These are phyloP conservation scores for Sextonia rubra DNA, from an alignment of 164 flowering plant species.

Conservation along the genomic window DNA sequence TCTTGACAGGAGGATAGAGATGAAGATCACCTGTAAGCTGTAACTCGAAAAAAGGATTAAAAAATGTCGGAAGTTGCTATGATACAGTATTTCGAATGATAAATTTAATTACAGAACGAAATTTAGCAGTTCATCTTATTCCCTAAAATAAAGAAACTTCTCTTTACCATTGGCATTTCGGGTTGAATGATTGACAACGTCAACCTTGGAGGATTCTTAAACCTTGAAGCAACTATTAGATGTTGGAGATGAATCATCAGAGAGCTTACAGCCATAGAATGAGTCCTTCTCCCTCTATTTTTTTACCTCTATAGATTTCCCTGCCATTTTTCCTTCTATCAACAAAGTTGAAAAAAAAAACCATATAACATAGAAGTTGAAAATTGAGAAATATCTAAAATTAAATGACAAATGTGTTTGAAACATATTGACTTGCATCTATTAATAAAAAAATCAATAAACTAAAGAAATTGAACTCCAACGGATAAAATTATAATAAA, in stretches of 20 bases:
- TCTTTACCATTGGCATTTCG: conserved; percentile 23
- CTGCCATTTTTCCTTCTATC: conserved; percentile 57
- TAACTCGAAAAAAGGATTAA: neutral
- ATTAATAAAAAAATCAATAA: too few species aligned
- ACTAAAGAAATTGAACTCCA: too few species aligned
- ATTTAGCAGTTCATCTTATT: too few species aligned
- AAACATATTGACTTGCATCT: too few species aligned
- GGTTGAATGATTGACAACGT: conserved; percentile 3
- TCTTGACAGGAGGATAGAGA: conserved; percentile 83
- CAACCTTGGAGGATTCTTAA: conserved; percentile 21
- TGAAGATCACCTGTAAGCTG: conserved; percentile 65
- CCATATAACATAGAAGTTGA: too few species aligned
- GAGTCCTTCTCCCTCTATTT: conserved; percentile 40
- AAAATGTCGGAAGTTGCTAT: neutral
- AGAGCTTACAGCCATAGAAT: conserved; percentile 18
- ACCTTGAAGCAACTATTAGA: conserved; percentile 19
- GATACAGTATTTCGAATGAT: too few species aligned
- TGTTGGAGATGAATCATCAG: conserved; percentile 23
- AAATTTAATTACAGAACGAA: too few species aligned
- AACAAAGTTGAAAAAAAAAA: neutral
- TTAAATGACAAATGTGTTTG: too few species aligned
- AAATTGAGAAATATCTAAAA: neutral
- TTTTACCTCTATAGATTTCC: conserved; percentile 67
- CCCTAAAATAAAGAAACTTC: too few species aligned
- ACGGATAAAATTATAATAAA: too few species aligned